Conservation (phyloP, 805 yeast genomes). For the Blastobotrys peoriensis region DNA sequence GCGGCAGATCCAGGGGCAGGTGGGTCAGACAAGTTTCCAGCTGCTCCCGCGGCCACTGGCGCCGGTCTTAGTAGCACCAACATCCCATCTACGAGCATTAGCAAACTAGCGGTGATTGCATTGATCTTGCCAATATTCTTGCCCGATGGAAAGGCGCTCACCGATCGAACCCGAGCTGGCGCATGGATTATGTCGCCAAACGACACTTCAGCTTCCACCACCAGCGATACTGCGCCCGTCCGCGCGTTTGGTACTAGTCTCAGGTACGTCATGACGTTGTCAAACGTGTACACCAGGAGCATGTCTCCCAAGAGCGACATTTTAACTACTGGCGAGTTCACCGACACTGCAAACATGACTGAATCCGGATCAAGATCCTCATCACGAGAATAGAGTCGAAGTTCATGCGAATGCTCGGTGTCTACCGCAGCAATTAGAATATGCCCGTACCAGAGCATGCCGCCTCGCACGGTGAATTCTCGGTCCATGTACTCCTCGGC, state of each 20-base stretch:
- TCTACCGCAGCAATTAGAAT: conserved; percentile 31
- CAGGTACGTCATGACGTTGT: conserved; percentile 28
- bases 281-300: conserved; percentile 32
- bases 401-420: conserved; percentile 23
- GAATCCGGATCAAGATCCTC: conserved; percentile 28
- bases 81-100: conserved; percentile 34
- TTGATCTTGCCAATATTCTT: conserved; percentile 8
- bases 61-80: conserved; percentile 26
- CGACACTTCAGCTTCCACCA: conserved; percentile 29
- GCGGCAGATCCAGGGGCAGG: conserved; percentile 4
- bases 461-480: conserved; percentile 34
- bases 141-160: conserved; percentile 23
- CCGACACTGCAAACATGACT: conserved; percentile 24
- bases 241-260: conserved; percentile 13
- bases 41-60: not conserved
- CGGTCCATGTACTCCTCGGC: conserved; percentile 31
- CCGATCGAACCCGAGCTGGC: conserved; percentile 34
- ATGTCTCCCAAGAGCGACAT: conserved; percentile 26
- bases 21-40: not conserved
- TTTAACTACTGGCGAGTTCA: conserved; percentile 28
- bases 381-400: conserved; percentile 35
- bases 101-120: not conserved
- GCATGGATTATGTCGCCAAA: conserved; percentile 32
- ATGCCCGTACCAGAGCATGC: conserved; percentile 34
- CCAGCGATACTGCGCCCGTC: conserved; percentile 19